These are phyloP conservation scores for Lithocarpus polystachyus DNA, from an alignment of 306 rosid genomes.

Conservation along the genomic window DNA sequence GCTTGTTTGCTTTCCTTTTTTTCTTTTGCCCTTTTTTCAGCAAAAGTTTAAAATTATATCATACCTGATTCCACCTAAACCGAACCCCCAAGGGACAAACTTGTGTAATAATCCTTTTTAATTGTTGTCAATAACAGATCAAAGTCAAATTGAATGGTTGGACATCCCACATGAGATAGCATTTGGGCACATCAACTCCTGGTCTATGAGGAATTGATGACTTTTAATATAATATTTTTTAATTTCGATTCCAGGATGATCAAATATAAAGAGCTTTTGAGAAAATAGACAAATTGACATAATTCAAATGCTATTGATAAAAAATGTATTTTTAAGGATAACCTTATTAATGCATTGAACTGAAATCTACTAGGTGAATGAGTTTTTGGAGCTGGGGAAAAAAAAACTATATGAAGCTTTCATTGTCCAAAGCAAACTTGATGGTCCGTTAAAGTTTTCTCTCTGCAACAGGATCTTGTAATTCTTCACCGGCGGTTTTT, in stretches of 20 bases:
- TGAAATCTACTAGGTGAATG: too few species aligned
- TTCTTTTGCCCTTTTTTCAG: too few species aligned
- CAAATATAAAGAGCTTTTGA: background rate
- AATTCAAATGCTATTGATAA: background rate
- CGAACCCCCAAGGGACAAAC: background rate
- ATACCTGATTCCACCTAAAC: background rate
- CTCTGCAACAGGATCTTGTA: background rate
- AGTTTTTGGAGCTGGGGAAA: too few species aligned
- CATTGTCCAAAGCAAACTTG: background rate
- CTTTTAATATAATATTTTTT: background rate
- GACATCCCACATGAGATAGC: background rate
- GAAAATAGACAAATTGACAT: background rate
- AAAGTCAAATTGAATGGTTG: background rate
- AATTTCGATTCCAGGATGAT: background rate
- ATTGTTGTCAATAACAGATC: background rate
- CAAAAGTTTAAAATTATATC: background rate
- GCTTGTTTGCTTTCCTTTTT: too few species aligned
- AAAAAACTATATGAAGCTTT: background rate
- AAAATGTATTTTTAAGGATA: too few species aligned
- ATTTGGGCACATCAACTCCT: background rate
- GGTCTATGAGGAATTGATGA: background rate
- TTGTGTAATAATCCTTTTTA: background rate
- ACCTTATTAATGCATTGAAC: too few species aligned
- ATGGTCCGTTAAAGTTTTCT: background rate
- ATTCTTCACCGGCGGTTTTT: background rate